phyloP scores from a whole-genome alignment of 305 asterid genomes.

The Fraxinus albicans region DNA sequence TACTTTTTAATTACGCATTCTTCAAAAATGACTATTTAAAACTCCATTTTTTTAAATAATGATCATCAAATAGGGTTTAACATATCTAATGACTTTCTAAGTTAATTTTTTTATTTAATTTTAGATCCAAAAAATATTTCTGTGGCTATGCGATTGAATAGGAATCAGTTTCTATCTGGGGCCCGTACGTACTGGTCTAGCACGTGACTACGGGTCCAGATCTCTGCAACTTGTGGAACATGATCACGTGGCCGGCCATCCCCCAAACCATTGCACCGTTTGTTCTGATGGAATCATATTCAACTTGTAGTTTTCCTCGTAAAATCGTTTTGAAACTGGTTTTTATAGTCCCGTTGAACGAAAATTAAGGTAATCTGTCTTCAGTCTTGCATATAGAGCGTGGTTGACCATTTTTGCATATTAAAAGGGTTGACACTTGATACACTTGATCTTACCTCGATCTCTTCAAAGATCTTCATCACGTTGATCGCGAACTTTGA shows the following conservation, averaged over 20 bases:
- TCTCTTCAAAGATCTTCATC: background rate
- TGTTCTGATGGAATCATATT: background rate
- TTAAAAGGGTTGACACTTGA: background rate
- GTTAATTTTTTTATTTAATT: too few relatives aligned
- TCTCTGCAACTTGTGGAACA: background rate
- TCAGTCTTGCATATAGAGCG: background rate
- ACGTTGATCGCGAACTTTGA: background rate
- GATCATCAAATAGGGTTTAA: too few relatives aligned
- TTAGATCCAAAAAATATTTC: too few relatives aligned
- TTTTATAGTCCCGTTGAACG: background rate
- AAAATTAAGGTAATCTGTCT: background rate
- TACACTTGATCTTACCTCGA: background rate
- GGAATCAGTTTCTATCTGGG: background rate
- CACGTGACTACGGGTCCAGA: background rate
- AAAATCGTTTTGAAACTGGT: background rate
- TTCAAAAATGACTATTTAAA: too few relatives aligned
- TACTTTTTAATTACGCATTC: too few relatives aligned
- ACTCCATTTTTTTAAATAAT: background rate
- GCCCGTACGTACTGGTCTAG: background rate
- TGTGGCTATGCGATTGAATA: background rate
- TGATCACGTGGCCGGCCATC: background rate
- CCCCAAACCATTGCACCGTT: background rate
- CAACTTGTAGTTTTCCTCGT: background rate
- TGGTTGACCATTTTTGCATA: background rate
- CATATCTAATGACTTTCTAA: too few relatives aligned